Evolutionary conservation across 1,284 basidiomycete species (phyloP), one percentile per base, ranked within the genome.

Genomic region (Puccinia triticina): DNA sequence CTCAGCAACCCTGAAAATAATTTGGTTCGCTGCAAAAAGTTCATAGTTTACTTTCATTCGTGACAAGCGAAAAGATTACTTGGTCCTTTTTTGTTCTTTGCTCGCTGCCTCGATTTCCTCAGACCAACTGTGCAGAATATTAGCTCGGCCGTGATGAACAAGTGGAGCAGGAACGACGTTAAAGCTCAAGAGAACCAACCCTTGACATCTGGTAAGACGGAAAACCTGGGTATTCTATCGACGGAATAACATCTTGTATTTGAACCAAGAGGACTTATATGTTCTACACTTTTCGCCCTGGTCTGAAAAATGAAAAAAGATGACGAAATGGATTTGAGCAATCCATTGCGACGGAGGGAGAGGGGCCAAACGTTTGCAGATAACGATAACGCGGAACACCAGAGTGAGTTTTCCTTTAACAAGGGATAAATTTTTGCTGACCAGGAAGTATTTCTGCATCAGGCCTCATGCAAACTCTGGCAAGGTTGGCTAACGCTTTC

Each of bases 311-410:
- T 43, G 12, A 43, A 66, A 66, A n/a, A 40, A 40, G 64, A 66
- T 66, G 64, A 66, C 12, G 64, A 66, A 37, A 61, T 61, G 16
- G 59, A 61, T 66, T 40, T 43, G 64, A 37, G 37, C 1, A n/a
- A n/a, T 14, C n/a, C 26, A 66, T 21, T 4, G 14, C 18, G 37
- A 12, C 64, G 11, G 37, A 66, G 64, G 16, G 64, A 66, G 7
- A 66, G 64, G 21, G 64, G 64, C 37, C 37, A 40, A 14, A 66
- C 64, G 5, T 66, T 40, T 16, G 21, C 34, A 12, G 34, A 66
- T 18, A 18, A 12, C 18, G 37, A 37, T n/a, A 37, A 37, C 16
- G 40, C 40, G 12, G 12, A 43, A 5, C 34, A 18, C 23, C 32
- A 66, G 10, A 3, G 64, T 40, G 34, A 66, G 64, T 66, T 59